Percentiles rank a stretch among this genome's conserved stretches.
phyloP scores from a whole-genome alignment of 495 filamentous ascomycete species.

The Pyrenula aspistea region DNA sequence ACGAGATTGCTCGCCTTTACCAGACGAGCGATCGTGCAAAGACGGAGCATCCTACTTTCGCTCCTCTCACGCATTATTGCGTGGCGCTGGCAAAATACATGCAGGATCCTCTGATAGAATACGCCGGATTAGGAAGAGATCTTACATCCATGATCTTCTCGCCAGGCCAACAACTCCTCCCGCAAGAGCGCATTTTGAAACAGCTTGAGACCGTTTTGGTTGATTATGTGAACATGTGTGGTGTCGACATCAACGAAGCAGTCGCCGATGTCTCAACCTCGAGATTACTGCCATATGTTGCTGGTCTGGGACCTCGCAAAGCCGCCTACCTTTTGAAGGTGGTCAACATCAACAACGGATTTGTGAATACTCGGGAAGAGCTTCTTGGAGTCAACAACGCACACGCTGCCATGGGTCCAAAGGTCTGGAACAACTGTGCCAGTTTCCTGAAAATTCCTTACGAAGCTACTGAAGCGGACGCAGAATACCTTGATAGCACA shows the following conservation, averaged over 20 bases:
- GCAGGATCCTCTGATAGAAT: conserved; percentile 90
- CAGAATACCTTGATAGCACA: conserved; percentile 92
- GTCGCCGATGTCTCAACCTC: conserved; percentile 65
- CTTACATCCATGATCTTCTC: conserved; percentile 80
- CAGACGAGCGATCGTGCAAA: conserved; percentile 77
- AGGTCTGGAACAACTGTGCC: conserved; percentile 91
- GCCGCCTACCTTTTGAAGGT: conserved; percentile 77
- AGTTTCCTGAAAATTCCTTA: conserved; percentile 88
- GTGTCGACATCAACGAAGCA: conserved; percentile 89
- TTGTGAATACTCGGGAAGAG: conserved; percentile 69
- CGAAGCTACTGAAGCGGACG: conserved; percentile 58
- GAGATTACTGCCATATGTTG: conserved; percentile 81
- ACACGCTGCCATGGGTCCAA: conserved; percentile 72
- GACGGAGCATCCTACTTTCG: conserved; percentile 66
- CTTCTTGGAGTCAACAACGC: conserved; percentile 76
- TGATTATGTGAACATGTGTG: conserved; percentile 94
- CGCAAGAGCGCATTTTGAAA: conserved; percentile 72
- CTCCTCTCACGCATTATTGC: conserved; percentile 72
- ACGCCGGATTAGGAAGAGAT: conserved; percentile 81
- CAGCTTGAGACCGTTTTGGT: conserved; percentile 89
- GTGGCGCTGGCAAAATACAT: conserved; percentile 80
- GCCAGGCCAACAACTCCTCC: conserved; percentile 74
- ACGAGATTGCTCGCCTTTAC: conserved; percentile 89
- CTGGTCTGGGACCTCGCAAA: conserved; percentile 87
- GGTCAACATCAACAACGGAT: conserved; percentile 77